Conservation (phyloP, 176 grass and related monocot genomes). For the Otatea glauca region DNA sequence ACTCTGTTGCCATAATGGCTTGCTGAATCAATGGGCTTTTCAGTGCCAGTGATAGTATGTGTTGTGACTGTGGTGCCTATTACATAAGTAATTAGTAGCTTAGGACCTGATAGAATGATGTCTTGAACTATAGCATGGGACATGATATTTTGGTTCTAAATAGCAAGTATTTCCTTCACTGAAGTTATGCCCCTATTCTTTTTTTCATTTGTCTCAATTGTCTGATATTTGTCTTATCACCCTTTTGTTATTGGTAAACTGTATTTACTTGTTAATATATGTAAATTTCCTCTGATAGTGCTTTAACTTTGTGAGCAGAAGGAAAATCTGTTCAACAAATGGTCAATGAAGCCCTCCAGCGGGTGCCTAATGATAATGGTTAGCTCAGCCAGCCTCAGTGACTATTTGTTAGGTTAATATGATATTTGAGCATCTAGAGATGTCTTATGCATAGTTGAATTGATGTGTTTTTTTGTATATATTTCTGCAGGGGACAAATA, state of each 20-base stretch:
- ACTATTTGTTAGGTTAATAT: slow-evolving; percentile 25
- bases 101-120: neutral
- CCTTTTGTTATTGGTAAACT: slow-evolving; percentile 12
- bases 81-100: neutral
- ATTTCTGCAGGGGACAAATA: slow-evolving; percentile 85
- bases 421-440: slow-evolving; percentile 22
- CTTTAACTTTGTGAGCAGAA: slow-evolving; percentile 65
- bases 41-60: neutral
- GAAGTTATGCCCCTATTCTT: neutral
- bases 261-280: slow-evolving; percentile 15
- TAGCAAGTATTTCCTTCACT: neutral
- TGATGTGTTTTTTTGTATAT: slow-evolving; percentile 34
- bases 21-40: slow-evolving; percentile 2
- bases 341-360: slow-evolving; percentile 91
- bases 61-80: neutral
- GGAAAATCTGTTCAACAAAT: slow-evolving; percentile 99
- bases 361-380: slow-evolving; percentile 87
- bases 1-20: neutral
- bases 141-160: slow-evolving; percentile 6
- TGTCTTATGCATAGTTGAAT: slow-evolving; percentile 14
- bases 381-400: slow-evolving; percentile 22
- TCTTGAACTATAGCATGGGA: neutral
- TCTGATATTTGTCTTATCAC: neutral
- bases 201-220: neutral
- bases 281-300: slow-evolving; percentile 18